phyloP scores from a whole-genome alignment of 2,329 filamentous ascomycete genomes.

The Aciculosporium take region DNA sequence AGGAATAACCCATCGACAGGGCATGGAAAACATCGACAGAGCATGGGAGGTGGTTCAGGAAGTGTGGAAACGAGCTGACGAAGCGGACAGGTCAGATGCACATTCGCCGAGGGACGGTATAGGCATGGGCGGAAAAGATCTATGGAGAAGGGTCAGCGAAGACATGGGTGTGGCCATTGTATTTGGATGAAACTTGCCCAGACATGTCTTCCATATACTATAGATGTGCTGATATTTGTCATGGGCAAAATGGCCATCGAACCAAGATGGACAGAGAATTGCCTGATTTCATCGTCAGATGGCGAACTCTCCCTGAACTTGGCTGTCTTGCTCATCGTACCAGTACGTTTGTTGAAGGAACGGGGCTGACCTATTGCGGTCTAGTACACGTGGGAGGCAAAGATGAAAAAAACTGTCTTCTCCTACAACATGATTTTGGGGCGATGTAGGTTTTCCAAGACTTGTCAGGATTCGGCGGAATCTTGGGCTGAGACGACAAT shows the following conservation, averaged over 20 bases:
- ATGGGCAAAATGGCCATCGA: background rate
- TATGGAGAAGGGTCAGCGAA: constrained; percentile 43
- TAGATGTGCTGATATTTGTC: no score
- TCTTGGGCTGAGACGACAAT: background rate
- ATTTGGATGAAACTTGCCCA: constrained; percentile 35
- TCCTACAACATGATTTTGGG: background rate
- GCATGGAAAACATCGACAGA: constrained; percentile 50
- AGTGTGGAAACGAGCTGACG: constrained; percentile 43
- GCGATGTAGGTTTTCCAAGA: no score
- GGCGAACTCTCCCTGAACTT: background rate
- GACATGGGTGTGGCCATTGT: constrained; percentile 46
- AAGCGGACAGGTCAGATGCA: constrained; percentile 11
- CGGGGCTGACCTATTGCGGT: background rate
- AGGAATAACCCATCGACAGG: constrained; percentile 41
- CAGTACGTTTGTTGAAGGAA: background rate
- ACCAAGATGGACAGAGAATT: no score
- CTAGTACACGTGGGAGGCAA: background rate
- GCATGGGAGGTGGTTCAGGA: constrained; percentile 47
- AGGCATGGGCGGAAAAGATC: constrained; percentile 16
- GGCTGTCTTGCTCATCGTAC: background rate
- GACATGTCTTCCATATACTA: no score
- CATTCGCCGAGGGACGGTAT: constrained; percentile 6
- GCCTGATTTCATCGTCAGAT: background rate
- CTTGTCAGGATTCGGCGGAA: background rate
- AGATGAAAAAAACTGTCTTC: no score